Evolutionary conservation across 179 eudicot species (phyloP).

Genomic region (Corrigiola litoralis): DNA sequence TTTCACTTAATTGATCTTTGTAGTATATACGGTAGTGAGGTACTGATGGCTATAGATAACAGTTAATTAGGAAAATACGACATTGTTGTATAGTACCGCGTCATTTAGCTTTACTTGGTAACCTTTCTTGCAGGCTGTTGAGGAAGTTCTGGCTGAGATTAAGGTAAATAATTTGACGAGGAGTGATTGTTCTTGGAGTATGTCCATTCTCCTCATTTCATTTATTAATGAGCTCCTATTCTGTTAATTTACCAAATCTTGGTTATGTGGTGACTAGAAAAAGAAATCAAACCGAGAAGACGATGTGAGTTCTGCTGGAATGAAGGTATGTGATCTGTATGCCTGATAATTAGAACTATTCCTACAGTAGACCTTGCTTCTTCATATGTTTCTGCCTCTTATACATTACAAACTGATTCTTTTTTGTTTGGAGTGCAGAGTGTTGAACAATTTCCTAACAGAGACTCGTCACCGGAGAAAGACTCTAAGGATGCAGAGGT

Average conservation of each 20-base stretch:
- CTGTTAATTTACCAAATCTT: not conserved
- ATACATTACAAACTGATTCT: not conserved
- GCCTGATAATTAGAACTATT: too few species aligned
- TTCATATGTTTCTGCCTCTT: not conserved
- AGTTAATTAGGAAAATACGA: too few species aligned
- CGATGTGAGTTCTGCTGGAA: conserved; percentile 30
- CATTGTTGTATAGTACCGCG: too few species aligned
- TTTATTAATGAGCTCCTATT: too few species aligned
- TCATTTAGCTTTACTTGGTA: too few species aligned
- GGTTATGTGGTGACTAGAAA: conserved; percentile 15
- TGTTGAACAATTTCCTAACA: conserved; percentile 11
- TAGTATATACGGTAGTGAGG: too few species aligned
- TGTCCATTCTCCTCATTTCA: not conserved
- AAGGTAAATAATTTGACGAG: conserved; percentile 13
- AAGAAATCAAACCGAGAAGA: conserved; percentile 27
- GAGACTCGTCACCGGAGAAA: conserved; percentile 5
- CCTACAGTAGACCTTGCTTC: not conserved
- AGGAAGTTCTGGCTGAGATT: conserved; percentile 27
- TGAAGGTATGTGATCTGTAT: conserved; percentile 26
- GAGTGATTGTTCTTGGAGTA: not conserved
- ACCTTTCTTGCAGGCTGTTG: conserved; percentile 21
- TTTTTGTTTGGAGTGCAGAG: conserved; percentile 1
- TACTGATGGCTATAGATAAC: too few species aligned
- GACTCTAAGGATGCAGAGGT: not conserved
- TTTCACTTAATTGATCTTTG: too few species aligned